Evolutionary conservation across 768 basidiomycete genomes (phyloP).

Genomic region (Auricularia cornea): DNA sequence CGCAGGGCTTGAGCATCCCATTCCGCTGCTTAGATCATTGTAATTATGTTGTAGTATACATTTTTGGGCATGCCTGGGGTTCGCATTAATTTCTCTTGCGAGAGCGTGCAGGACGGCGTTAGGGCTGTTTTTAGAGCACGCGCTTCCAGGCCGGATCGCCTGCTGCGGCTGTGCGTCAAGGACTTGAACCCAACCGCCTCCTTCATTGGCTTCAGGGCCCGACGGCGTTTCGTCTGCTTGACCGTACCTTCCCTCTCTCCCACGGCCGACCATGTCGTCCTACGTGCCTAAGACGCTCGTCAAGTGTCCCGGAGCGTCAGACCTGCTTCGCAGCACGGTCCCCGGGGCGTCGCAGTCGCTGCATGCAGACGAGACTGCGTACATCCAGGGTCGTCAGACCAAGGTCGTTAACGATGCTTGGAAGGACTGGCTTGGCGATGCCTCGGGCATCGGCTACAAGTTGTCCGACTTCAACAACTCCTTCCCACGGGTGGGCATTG

Average conservation of each 20-base stretch:
- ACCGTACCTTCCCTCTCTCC: no score
- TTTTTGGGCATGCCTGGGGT: no score
- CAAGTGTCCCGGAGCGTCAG: conserved; percentile 44
- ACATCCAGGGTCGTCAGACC: conserved; percentile 36
- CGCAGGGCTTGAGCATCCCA: not conserved
- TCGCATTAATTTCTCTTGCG: no score
- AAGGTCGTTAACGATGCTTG: conserved; percentile 41
- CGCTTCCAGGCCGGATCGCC: no score
- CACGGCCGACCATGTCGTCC: not conserved
- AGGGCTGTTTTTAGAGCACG: no score
- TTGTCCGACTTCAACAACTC: conserved; percentile 31
- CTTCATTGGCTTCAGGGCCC: no score
- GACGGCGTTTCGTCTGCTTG: no score
- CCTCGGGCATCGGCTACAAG: conserved; percentile 44
- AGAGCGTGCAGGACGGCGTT: no score
- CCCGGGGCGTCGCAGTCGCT: conserved; percentile 43
- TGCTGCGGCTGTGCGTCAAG: no score
- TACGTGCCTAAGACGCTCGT: conserved; percentile 46
- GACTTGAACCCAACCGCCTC: no score
- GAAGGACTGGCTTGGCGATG: conserved; percentile 52
- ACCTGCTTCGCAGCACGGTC: conserved; percentile 43
- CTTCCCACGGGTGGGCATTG: conserved; percentile 51
- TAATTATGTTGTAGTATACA: no score
- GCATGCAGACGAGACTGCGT: conserved; percentile 40
- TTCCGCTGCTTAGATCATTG: no score